Evolutionary conservation across 768 basidiomycete species (phyloP).

Genomic region (Auricularia sp.): DNA sequence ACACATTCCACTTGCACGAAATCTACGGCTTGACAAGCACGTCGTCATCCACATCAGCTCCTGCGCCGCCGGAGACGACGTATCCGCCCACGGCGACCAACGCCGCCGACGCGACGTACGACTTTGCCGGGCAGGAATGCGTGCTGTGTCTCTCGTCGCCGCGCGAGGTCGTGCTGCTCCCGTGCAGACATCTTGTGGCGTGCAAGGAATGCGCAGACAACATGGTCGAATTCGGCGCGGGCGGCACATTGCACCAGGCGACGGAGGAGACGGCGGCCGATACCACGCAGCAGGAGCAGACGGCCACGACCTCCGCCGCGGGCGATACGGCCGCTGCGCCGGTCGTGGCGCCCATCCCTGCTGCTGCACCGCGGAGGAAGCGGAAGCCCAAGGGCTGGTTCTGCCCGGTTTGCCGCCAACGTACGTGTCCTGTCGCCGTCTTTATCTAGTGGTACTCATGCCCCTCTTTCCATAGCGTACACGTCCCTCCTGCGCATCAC

Average conservation of each 20-base stretch:
- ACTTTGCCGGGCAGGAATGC: slow-evolving; percentile 50
- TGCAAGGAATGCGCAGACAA: slow-evolving; percentile 93
- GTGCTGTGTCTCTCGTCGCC: slow-evolving; percentile 82
- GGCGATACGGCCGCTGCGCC: slow-evolving; percentile 15
- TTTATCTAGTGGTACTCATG: not conserved
- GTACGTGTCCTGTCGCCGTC: slow-evolving; percentile 37
- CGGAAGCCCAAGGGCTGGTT: slow-evolving; percentile 95
- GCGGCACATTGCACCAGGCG: slow-evolving; percentile 67
- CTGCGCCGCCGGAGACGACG: slow-evolving; percentile 30
- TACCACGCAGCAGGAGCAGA: slow-evolving; percentile 14
- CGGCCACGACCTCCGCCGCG: slow-evolving; percentile 17
- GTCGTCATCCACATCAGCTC: slow-evolving; percentile 27
- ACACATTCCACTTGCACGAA: slow-evolving; percentile 91
- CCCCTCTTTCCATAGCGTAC: slow-evolving; percentile 45
- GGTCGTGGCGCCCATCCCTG: slow-evolving; percentile 11
- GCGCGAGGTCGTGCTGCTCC: slow-evolving; percentile 84
- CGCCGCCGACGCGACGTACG: slow-evolving; percentile 34
- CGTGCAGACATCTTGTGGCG: slow-evolving; percentile 88
- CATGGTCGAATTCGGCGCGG: slow-evolving; percentile 96
- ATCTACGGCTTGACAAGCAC: slow-evolving; percentile 71
- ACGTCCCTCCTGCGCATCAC: slow-evolving; percentile 80
- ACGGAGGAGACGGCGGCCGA: slow-evolving; percentile 20
- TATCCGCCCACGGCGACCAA: slow-evolving; percentile 33
- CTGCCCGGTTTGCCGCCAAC: slow-evolving; percentile 93
- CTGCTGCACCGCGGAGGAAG: slow-evolving; percentile 51